phyloP scores from a whole-genome alignment of 768 basidiomycete genomes.

The Boletus bicolor region DNA sequence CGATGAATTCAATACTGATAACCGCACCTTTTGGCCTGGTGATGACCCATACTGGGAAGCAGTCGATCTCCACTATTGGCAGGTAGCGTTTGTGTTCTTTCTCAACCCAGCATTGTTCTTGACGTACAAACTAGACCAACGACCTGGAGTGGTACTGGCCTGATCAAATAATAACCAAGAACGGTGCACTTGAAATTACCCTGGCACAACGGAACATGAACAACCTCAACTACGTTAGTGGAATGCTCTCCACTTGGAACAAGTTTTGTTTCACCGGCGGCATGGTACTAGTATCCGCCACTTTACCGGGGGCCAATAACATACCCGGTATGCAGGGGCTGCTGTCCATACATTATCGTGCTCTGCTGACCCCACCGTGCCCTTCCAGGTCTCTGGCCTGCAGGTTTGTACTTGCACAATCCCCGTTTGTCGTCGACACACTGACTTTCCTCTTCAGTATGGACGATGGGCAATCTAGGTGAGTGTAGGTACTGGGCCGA shows the following conservation, averaged over 20 bases:
- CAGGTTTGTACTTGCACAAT: conserved; percentile 29
- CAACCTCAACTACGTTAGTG: conserved; percentile 69
- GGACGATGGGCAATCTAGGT: conserved; percentile 81
- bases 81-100: conserved; percentile 31
- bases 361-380: not conserved
- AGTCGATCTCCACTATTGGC: conserved; percentile 77
- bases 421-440: not conserved
- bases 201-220: conserved; percentile 65
- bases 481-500: conserved; percentile 5
- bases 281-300: conserved; percentile 65
- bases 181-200: conserved; percentile 75
- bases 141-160: conserved; percentile 93
- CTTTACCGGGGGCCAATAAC: conserved; percentile 62
- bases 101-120: not conserved
- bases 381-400: conserved; percentile 66
- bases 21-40: conserved; percentile 72
- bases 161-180: conserved; percentile 64
- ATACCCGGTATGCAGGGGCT: conserved; percentile 38
- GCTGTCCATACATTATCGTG: not conserved
- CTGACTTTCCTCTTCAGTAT: conserved; percentile 37
- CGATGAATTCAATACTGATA: conserved; percentile 82
- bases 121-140: conserved; percentile 43
- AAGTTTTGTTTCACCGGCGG: conserved; percentile 96
- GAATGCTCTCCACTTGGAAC: conserved; percentile 72
- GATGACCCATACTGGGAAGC: conserved; percentile 93